A percentile compares a stretch with the other conserved stretches of the same genome.
phyloP scores from a whole-genome alignment of 768 basidiomycete species.

The Cantharellus anzutake region DNA sequence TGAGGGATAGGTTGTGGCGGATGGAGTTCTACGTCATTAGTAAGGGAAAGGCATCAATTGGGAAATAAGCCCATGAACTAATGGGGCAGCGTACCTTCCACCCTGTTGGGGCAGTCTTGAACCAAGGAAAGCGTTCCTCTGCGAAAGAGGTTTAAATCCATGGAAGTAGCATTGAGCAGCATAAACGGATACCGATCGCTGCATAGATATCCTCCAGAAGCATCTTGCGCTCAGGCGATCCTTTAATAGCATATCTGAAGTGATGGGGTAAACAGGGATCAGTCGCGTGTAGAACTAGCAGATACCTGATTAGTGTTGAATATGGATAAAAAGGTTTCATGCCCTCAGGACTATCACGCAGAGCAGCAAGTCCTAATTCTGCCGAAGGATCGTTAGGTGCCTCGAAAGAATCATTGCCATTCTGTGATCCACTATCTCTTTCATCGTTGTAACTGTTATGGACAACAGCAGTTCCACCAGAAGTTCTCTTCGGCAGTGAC shows the following conservation, averaged over 20 bases:
- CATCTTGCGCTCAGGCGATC: constrained; percentile 71
- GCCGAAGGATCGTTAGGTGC: neutral
- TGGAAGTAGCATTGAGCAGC: neutral
- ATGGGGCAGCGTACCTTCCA: constrained; percentile 51
- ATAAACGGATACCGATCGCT: constrained; percentile 38
- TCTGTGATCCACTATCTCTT: neutral
- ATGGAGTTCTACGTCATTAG: constrained; percentile 52
- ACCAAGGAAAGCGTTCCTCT: constrained; percentile 58
- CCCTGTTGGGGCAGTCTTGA: constrained; percentile 69
- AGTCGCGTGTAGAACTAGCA: constrained; percentile 14
- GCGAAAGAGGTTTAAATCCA: neutral
- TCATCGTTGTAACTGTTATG: neutral
- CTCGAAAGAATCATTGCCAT: neutral
- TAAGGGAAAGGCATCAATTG: neutral
- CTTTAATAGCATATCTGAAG: constrained; percentile 73
- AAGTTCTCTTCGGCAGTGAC: neutral
- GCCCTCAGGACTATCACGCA: constrained; percentile 73
- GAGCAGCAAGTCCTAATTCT: constrained; percentile 15
- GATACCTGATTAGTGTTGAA: constrained; percentile 70
- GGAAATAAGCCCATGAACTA: neutral
- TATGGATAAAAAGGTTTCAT: constrained; percentile 86
- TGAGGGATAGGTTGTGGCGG: constrained; percentile 75
- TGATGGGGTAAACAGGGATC: constrained; percentile 7
- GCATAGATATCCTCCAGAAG: constrained; percentile 82
- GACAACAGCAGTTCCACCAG: neutral